Evolutionary conservation across 73 alveolate genomes (phyloP), one percentile per base, ranked within the genome.

Genomic region (Paramecium primaurelia): DNA sequence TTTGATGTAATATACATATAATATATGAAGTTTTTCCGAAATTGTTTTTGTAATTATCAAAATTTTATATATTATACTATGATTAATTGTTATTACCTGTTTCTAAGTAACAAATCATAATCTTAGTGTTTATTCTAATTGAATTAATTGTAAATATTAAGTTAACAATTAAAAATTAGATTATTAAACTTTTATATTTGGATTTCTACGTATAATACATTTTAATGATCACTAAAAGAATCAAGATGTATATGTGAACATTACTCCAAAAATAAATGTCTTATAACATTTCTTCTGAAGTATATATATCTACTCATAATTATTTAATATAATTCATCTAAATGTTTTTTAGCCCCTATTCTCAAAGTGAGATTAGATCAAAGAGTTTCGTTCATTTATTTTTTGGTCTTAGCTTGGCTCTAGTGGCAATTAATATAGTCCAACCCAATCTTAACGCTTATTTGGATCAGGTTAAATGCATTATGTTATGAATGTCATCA

Each of bases 401-500:
- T 73, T 73, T 37, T 73, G 34, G 47, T 73, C 87, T 22, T 73
- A 12, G 47, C 87, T 73, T 18, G 58, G 59, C 18, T 73, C 87
- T 40, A 73, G 58, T 16, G 87, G 87, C 38, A 73, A 1, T 37
- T 73, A 9, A 34, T 73, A 73, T 37, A 73, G 7, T 40, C 59
- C 59, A 8, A 73, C 37, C 87, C 87, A 73, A 73, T 73, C 87
- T 37, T 34, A 34, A 37, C 87, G 58, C 47, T 73, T 73, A 73
- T 73, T 73, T 2, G 87, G 87, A 37, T 73, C 87, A 20, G 87
- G 59, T 8, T 37, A 14, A 8, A 40, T 38, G 28, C 87, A 73
- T 38, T 73, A 73, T 1, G 58, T 37, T 11, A 73, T 34, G 18
- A 73, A 73, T 16, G 54, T 37, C 32, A 80, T 40, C 20, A 80